These are phyloP conservation scores for Hymenoscyphus occultus DNA, from an alignment of 2,329 filamentous ascomycete genomes.

Conservation along the genomic window DNA sequence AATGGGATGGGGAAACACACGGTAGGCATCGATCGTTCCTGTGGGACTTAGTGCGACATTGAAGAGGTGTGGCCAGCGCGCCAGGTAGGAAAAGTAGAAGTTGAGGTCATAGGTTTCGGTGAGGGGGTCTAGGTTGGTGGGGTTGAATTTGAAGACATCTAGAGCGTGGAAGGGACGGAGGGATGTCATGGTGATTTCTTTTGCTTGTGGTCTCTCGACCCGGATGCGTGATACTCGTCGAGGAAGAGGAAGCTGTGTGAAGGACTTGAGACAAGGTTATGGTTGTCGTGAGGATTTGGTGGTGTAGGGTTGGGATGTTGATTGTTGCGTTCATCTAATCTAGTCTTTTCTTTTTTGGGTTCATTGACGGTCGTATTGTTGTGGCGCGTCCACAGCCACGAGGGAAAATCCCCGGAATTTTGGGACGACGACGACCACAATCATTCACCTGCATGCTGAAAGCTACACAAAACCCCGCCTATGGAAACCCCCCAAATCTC, in stretches of 20 bases:
- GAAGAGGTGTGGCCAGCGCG: constrained; percentile 93
- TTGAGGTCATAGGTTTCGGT: constrained; percentile 97
- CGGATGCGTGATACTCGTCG: too few species aligned
- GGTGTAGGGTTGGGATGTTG: constrained; percentile 1
- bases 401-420: neutral
- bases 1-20: constrained; percentile 48
- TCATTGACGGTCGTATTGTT: neutral
- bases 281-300: neutral
- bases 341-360: neutral
- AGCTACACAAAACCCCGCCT: neutral
- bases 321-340: neutral
- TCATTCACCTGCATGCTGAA: neutral
- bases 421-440: neutral
- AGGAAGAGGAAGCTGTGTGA: neutral
- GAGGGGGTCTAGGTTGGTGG: constrained; percentile 91
- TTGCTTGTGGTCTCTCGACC: neutral
- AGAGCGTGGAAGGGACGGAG: constrained; percentile 80
- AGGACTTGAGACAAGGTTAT: neutral
- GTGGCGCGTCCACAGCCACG: neutral
- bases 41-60: constrained; percentile 82
- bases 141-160: constrained; percentile 86
- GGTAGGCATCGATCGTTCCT: constrained; percentile 92
- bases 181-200: constrained; percentile 60
- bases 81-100: constrained; percentile 95
- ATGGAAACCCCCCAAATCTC: neutral